Conservation (phyloP, 495 filamentous ascomycete species). For the Daldinia grandis region DNA sequence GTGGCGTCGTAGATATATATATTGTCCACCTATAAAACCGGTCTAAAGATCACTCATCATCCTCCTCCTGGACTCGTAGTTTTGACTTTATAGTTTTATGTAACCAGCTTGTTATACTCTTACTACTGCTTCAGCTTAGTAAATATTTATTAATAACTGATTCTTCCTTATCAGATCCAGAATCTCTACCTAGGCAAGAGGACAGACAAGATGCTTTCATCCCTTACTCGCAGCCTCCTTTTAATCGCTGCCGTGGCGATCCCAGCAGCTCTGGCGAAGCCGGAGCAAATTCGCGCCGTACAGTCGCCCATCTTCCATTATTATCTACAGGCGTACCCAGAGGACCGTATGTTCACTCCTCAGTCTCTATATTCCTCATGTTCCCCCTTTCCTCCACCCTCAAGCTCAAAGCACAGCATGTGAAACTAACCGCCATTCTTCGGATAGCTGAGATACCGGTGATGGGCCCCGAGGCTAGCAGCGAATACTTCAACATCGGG, state of each 20-base stretch:
- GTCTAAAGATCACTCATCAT: slow-evolving; percentile 23
- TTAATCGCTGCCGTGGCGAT: slow-evolving; percentile 19
- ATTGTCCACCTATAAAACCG: slow-evolving; percentile 10
- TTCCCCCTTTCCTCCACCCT: background rate
- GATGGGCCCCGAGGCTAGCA: slow-evolving; percentile 55
- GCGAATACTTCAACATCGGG: slow-evolving; percentile 57
- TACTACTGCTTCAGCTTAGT: background rate
- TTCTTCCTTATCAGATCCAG: background rate
- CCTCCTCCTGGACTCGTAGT: background rate
- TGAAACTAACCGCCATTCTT: slow-evolving; percentile 22
- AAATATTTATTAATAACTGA: background rate
- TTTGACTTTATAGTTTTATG: background rate
- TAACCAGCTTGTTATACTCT: background rate
- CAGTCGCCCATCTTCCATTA: slow-evolving; percentile 55
- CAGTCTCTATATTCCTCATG: background rate
- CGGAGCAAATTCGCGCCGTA: slow-evolving; percentile 56
- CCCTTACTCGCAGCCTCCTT: slow-evolving; percentile 10
- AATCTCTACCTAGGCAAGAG: background rate
- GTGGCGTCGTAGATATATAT: slow-evolving; percentile 10
- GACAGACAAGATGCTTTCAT: slow-evolving; percentile 33
- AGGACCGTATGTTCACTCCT: slow-evolving; percentile 41
- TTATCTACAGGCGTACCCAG: slow-evolving; percentile 53
- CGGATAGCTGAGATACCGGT: slow-evolving; percentile 50
- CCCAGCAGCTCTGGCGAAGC: slow-evolving; percentile 43
- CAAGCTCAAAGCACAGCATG: background rate